Percentiles rank a stretch among this genome's conserved stretches.
phyloP scores from a whole-genome alignment of 2,329 filamentous ascomycete genomes.

The Xenosphaeropsis pyriputrescens region DNA sequence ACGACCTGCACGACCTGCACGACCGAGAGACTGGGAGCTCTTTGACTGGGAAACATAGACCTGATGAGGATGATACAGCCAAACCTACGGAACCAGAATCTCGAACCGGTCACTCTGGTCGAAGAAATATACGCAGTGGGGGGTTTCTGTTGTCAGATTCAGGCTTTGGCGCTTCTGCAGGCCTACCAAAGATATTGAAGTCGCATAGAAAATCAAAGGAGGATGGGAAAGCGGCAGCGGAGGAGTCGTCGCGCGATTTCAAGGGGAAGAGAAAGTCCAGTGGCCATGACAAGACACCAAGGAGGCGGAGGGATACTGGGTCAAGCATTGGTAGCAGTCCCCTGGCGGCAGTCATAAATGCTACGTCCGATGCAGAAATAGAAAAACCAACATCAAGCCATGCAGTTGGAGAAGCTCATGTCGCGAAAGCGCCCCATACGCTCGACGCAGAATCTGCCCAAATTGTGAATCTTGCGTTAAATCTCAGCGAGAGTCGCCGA shows the following conservation, averaged over 20 bases:
- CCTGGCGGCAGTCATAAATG: constrained; percentile 11
- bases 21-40: not conserved
- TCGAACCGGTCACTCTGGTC: constrained; percentile 9
- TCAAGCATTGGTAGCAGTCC: constrained; percentile 12
- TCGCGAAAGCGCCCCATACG: constrained; percentile 9
- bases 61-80: constrained; percentile 8
- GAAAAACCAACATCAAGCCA: not conserved
- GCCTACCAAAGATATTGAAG: constrained; percentile 1
- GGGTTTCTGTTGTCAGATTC: constrained; percentile 16
- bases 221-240: constrained; percentile 2
- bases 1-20: not conserved
- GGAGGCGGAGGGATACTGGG: constrained; percentile 9
- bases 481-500: constrained; percentile 67
- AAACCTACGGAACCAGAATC: not conserved
- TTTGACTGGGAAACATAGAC: constrained; percentile 1
- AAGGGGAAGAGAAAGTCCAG: constrained; percentile 12
- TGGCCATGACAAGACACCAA: constrained; percentile 9
- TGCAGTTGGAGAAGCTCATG: constrained; percentile 1
- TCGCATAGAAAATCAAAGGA: constrained; percentile 1
- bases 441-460: constrained; percentile 68
- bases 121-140: constrained; percentile 13
- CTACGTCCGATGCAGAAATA: not conserved
- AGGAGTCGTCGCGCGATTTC: constrained; percentile 8
- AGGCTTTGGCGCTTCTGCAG: constrained; percentile 8
- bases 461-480: constrained; percentile 86